Evolutionary conservation across 495 filamentous ascomycete species (phyloP), one percentile per base, ranked within the genome.

Genomic region (Podospora tetraspora): DNA sequence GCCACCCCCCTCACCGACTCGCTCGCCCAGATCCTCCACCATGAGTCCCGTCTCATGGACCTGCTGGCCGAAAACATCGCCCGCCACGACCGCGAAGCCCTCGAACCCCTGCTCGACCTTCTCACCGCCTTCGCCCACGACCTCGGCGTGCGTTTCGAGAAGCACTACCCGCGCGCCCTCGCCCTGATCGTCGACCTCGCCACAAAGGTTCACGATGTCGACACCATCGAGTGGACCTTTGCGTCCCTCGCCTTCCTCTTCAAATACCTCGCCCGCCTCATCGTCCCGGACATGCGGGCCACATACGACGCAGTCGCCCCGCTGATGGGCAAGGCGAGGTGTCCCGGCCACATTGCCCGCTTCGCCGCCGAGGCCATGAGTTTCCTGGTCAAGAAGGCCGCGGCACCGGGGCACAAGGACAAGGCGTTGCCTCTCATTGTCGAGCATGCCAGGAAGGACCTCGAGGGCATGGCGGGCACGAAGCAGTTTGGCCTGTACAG

Each of bases 181-280:
- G 83, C 82, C 12, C 77, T 95, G 64, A 86, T 98, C 65, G 80
- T 84, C 32, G 78, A 76, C 24, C 78, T 86, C 64, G 84, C 83
- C 8, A 79, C 76, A 63, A 77, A 77, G 62, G 76, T 80, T 2
- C 81, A 83, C 70, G 82, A 84, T 66, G 84, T 92, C 32, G 92
- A 94, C 70, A 91, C 92, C 19, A 89, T 96, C 43, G 93, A 99
- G 80, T 98, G 95, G 96, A 94, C 92, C 66, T 98, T 99, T 76
- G 92, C 87, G 59, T 93, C 92, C 72, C 84, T 99, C 16, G 92
- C 95, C 69, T 97, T 96, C 86, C 86, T 97, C 21, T 96, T 98
- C 85, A 99, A 98, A 75, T 98, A 96, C 72, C 86, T 99, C 22
- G 94, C 93, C 3, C 86, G 91, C 59, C 83, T 97, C 9, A 75